phyloP scores from a whole-genome alignment of 345 rosid species.

The Balakata baccata region DNA sequence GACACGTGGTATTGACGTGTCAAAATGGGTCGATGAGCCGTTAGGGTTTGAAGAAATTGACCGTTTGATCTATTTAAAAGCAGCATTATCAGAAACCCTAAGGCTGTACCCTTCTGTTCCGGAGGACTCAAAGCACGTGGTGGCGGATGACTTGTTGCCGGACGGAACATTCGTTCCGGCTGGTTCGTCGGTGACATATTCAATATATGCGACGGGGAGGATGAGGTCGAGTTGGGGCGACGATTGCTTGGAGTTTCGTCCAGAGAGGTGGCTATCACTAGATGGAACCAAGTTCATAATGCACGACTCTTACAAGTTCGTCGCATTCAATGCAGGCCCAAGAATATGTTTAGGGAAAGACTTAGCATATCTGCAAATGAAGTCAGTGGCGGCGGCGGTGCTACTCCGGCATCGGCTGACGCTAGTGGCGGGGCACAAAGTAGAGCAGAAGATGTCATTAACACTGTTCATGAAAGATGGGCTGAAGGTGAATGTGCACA shows the following conservation, averaged over 20 bases:
- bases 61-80: conserved; percentile 69
- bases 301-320: conserved; percentile 75
- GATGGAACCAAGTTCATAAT: conserved; percentile 46
- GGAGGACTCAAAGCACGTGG: conserved; percentile 78
- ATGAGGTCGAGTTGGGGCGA: conserved; percentile 89
- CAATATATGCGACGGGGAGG: conserved; percentile 87
- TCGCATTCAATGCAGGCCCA: conserved; percentile 93
- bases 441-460: conserved; percentile 97
- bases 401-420: conserved; percentile 64
- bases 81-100: conserved; percentile 81
- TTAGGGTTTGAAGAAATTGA: conserved; percentile 71
- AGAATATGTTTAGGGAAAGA: conserved; percentile 84
- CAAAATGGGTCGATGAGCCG: conserved; percentile 65
- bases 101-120: conserved; percentile 94
- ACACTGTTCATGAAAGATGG: conserved; percentile 91
- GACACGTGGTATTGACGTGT: conserved; percentile 66
- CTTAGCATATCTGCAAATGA: conserved; percentile 88
- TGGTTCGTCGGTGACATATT: conserved; percentile 83
- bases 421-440: conserved; percentile 66
- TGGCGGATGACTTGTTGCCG: conserved; percentile 71
- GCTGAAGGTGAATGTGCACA: conserved; percentile 56
- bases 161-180: conserved; percentile 92
- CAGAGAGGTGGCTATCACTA: conserved; percentile 81
- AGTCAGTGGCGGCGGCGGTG: conserved; percentile 76
- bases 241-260: conserved; percentile 75